These are phyloP conservation scores for Ilyonectria destructans DNA, from an alignment of 2,329 filamentous ascomycete species.

Conservation along the genomic window DNA sequence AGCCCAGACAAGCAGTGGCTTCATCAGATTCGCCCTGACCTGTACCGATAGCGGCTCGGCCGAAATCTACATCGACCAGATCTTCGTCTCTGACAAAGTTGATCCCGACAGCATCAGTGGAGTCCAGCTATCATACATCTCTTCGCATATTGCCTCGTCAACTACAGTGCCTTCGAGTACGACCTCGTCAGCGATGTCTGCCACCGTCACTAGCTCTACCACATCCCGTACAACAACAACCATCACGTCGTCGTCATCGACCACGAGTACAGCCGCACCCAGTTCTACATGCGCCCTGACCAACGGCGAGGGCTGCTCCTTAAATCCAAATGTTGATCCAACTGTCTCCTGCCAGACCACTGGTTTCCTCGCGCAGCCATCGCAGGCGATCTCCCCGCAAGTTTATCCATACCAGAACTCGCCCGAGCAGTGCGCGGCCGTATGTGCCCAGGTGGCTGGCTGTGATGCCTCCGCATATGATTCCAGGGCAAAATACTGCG, in stretches of 20 bases:
- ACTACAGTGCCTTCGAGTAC: background rate
- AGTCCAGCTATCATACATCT: conserved; percentile 37
- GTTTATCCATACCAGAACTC: background rate
- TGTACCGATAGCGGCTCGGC: conserved; percentile 37
- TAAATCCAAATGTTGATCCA: too few species aligned
- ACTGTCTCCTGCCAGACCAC: background rate
- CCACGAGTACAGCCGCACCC: too few species aligned
- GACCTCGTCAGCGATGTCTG: too few species aligned
- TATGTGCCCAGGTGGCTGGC: background rate
- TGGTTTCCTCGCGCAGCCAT: background rate
- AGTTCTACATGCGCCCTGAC: too few species aligned
- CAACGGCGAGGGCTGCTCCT: too few species aligned
- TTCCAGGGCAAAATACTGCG: too few species aligned
- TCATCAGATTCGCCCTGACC: conserved; percentile 38
- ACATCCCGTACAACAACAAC: too few species aligned
- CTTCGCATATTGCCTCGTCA: background rate
- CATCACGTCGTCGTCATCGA: too few species aligned
- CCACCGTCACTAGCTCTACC: too few species aligned
- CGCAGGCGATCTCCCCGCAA: background rate
- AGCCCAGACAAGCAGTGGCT: conserved; percentile 36
- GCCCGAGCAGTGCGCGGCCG: background rate
- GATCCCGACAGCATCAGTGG: conserved; percentile 34
- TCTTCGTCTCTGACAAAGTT: conserved; percentile 44
- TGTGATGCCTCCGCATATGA: background rate
- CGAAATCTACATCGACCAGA: conserved; percentile 42